Base-by-base conservation (phyloP, 768 basidiomycete genomes). In the Rhodotorula kratochvilovae region DNA sequence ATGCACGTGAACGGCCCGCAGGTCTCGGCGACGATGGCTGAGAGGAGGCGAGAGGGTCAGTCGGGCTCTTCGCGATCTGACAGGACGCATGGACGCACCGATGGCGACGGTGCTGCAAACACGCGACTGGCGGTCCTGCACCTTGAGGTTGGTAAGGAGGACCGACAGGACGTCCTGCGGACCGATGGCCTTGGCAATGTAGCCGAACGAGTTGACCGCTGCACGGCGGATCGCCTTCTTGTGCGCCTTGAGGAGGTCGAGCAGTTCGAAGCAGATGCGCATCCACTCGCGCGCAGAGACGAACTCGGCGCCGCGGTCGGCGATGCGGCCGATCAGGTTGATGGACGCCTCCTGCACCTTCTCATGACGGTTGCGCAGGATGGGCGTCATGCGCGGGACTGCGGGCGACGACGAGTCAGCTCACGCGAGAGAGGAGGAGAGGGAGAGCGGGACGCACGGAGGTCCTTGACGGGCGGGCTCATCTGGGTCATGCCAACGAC, bases 311-410 rank as follows among this genome's bases (percentile, higher is more conserved):
- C 96, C 96, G 81, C 96, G 92, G 87, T 99, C 96, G 67, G 96
- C 95, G 76, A 99, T 98, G 82, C 95, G 95, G 76, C 96, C 96
- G 76, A 99, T 98, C 83, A 99, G 86, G 83, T 99, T 99, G 83
- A 99, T 99, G 4, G 94, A 97, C 1, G 96, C 92, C 81, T 99
- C 96, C 80, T 99, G 96, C 76, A 99, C 96, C 80, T 99, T 99
- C 80, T 99, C 96, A 79, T 99, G 96, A 80, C 96, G 86, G 81
- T 99, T 99, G 76, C 96, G 89, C 54, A 99, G 85, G 82, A 99
- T 99, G n/a, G 96, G 96, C 2, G 96, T 99, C 95, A 99, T 98
- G 68, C 96, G 91, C 33, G 96, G 96, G 50, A 99, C 92, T 97
- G 79, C 2, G 67, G 31, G 63, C 85, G 35, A 99, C 85, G 79